Evolutionary conservation across 306 rosid genomes (phyloP).

Genomic region (Acacia confusa): DNA sequence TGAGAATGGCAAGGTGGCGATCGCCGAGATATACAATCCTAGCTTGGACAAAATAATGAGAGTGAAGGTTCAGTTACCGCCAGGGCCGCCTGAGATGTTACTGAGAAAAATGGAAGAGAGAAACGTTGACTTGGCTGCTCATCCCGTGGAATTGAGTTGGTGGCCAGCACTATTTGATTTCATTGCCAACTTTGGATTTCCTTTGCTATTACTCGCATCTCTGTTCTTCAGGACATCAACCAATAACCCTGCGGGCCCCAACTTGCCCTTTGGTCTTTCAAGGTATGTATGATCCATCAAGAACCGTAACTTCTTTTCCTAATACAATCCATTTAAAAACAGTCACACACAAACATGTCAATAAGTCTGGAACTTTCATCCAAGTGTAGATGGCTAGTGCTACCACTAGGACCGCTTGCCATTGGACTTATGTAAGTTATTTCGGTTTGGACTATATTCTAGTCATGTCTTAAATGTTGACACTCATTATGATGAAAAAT

Average conservation of each 20-base stretch:
- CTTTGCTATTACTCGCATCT: slow-evolving; percentile 56
- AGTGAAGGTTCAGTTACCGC: slow-evolving; percentile 70
- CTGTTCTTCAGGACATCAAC: slow-evolving; percentile 50
- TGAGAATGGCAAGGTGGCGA: slow-evolving; percentile 73
- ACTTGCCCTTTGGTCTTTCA: slow-evolving; percentile 80
- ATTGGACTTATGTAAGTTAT: too few species aligned
- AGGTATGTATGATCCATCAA: slow-evolving; percentile 49
- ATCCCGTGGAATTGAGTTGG: slow-evolving; percentile 50
- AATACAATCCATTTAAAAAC: too few species aligned
- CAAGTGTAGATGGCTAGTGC: too few species aligned
- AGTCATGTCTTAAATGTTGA: neutral
- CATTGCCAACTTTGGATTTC: slow-evolving; percentile 67
- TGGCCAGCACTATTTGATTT: slow-evolving; percentile 50
- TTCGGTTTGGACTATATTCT: neutral
- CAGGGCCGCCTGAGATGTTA: slow-evolving; percentile 62
- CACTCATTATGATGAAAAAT: neutral
- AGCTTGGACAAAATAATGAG: slow-evolving; percentile 63
- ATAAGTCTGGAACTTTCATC: too few species aligned
- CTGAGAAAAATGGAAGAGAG: slow-evolving; percentile 60
- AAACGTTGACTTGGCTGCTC: slow-evolving; percentile 69
- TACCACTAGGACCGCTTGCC: too few species aligned
- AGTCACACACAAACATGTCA: too few species aligned
- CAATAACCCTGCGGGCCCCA: slow-evolving; percentile 64
- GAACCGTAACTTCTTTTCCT: neutral
- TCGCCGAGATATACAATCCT: slow-evolving; percentile 64